These are phyloP conservation scores for Oropetium thomaeum DNA, from an alignment of 176 grass and related monocot species.

Conservation along the genomic window DNA sequence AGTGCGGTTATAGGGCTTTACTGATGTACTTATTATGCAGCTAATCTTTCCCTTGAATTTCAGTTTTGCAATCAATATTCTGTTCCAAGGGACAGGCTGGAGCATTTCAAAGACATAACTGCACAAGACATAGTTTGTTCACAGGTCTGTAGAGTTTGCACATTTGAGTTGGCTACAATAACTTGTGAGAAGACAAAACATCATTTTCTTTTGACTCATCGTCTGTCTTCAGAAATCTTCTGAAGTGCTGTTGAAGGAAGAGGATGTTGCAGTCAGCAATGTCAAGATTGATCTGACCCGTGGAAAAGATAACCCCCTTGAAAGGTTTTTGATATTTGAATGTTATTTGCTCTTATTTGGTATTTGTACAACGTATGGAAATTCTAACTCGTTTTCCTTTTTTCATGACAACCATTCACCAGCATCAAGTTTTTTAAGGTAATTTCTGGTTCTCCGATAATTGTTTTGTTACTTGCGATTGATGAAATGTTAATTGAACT, in stretches of 20 bases:
- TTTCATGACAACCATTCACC: not conserved
- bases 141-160: conserved; percentile 50
- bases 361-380: not conserved
- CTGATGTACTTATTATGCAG: not conserved
- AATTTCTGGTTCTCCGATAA: conserved; percentile 14
- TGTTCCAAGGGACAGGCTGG: conserved; percentile 88
- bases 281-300: conserved; percentile 95
- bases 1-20: not conserved
- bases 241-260: conserved; percentile 61
- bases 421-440: conserved; percentile 99
- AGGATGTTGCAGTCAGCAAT: conserved; percentile 86
- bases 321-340: conserved; percentile 50
- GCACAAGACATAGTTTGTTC: conserved; percentile 82
- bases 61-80: conserved; percentile 97
- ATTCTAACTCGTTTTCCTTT: conserved; percentile 32
- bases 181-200: not conserved
- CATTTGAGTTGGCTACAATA: not conserved
- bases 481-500: not conserved
- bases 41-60: conserved; percentile 28
- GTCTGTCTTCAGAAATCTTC: conserved; percentile 49
- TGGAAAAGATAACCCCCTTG: conserved; percentile 83
- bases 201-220: not conserved
- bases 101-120: conserved; percentile 86
- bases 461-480: not conserved
- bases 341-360: not conserved